Base-by-base conservation (phyloP, 2,329 filamentous ascomycete species). In the Penicillium sp. region DNA sequence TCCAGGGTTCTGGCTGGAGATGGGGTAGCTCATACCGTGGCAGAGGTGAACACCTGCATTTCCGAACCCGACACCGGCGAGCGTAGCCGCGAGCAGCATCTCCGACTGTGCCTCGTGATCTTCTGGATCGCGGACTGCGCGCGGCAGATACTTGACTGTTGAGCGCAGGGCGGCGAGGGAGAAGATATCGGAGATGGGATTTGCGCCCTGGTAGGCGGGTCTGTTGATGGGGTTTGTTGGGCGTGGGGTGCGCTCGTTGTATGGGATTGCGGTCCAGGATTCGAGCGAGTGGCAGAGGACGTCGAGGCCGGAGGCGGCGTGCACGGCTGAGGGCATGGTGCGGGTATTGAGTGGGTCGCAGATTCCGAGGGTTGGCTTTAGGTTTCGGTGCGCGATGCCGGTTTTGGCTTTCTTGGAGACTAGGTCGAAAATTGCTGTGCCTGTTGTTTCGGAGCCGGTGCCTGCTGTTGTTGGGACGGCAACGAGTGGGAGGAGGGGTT, bases 171-270 rank as follows among this genome's bases (percentile, higher is more conserved):
- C 92, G 65, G 90, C 88, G 20, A 99, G 81, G 4, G 90, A 95
- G 79, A 99, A 99, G 63, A 99, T 93, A 72, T 99, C 94, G 42
- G 90, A 95, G 66, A 99, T 99, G 2, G 94, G 94, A 72, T 99
- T 99, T 7, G 94, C 92, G 39, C 94, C 94, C 74, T 99, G 94
- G 71, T 99, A 99, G 0, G 94, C 92, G 0, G 94, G 94, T 4
- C 94, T 83, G 58, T 93, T 82, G 65, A 99, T 90, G 0, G 95
- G 94, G 72, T 99, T 97, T 4, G 84, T 77, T 0, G 95, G 95
- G 3, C 93, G 82, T 0, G 94, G 94, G 0, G 81, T 85, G 49
- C 94, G 86, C 79, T 96, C 89, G 66, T 89, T 82, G 78, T 91
- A 99, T 0, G 95, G 95, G 61, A 99, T 97, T 2, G 94, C 94